Evolutionary conservation across 2,329 filamentous ascomycete species (phyloP), one percentile per base, ranked within the genome.

Genomic region (Talaromyces sp.): DNA sequence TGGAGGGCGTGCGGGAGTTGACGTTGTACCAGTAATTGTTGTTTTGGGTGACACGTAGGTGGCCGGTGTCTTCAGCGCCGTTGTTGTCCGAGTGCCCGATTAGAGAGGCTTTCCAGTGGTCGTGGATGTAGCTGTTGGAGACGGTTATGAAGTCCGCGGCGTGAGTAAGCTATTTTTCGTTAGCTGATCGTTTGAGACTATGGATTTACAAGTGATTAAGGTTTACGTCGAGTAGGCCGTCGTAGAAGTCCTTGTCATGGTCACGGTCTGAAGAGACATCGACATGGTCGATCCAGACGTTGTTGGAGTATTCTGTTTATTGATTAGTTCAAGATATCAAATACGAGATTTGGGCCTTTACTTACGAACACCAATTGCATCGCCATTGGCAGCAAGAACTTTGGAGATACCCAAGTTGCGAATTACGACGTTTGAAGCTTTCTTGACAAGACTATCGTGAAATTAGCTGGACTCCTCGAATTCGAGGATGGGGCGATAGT

Each of bases 61-160:
- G 47, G 47, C 47, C 47, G 13, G 47, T 50, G 22, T 50, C 24
- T 27, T 50, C 1, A 7, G 22, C 47, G 24, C 47, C 47, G 11
- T 50, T 50, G 47, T 16, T 27, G 22, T 50, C 47, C 5, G 13
- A 16, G 47, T 50, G 47, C 1, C 24, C 22, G 64, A 87, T 79
- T 9, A 88, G 79, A 0, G 83, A 85, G n/a, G 81, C 84, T 75
- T 88, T 89, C 79, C 81, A 88, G 82, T 88, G 85, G 76, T 86
- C 83, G 74, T 86, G 84, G 68, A 86, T 69, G 73, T 79, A 81
- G 68, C 73, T 75, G 76, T 84, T 83, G 68, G 81, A 82, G 68
- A 89, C 79, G 68, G 83, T 78, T 52, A 79, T 75, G 71, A 79
- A 90, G 78, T 90, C 87, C 10, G 83, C 80, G 56, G 80, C 89